Percentiles rank a stretch among this genome's conserved stretches.
These are phyloP conservation scores for Emericellopsis terricola DNA, from an alignment of 495 filamentous ascomycete genomes.

Conservation along the genomic window DNA sequence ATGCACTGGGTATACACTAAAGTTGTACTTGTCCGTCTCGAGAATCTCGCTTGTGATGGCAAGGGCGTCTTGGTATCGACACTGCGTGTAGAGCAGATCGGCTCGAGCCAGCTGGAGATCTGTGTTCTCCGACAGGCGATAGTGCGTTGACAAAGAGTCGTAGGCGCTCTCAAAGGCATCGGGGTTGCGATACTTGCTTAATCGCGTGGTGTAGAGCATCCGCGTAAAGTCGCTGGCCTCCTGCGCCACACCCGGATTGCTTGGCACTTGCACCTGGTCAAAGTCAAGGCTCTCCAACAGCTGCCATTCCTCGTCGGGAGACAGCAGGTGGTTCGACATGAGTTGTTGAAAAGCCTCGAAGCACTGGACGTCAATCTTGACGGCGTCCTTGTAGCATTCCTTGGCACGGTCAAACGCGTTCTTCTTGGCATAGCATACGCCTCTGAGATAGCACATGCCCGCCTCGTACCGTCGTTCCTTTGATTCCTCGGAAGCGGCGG, in stretches of 20 bases:
- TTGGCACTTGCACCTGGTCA: conserved; percentile 39
- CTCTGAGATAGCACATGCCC: conserved; percentile 89
- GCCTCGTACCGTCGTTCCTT: conserved; percentile 77
- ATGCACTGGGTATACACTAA: conserved; percentile 75
- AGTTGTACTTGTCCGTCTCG: conserved; percentile 68
- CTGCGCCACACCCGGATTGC: conserved; percentile 40
- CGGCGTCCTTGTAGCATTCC: conserved; percentile 94
- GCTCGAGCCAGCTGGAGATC: conserved; percentile 87
- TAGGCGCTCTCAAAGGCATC: conserved; percentile 66
- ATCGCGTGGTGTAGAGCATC: conserved; percentile 90
- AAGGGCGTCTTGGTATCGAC: conserved; percentile 75
- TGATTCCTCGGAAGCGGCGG: conserved; percentile 53
- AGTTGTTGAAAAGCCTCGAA: conserved; percentile 96
- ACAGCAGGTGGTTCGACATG: conserved; percentile 95
- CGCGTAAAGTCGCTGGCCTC: conserved; percentile 85
- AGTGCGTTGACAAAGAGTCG: conserved; percentile 82
- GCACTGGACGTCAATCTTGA: conserved; percentile 93
- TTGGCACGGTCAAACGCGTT: conserved; percentile 96
- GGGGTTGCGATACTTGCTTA: conserved; percentile 91
- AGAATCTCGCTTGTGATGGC: conserved; percentile 70
- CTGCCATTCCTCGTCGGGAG: conserved; percentile 87
- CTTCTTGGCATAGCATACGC: conserved; percentile 89
- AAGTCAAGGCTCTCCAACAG: conserved; percentile 90
- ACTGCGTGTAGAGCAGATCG: conserved; percentile 86
- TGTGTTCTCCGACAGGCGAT: conserved; percentile 72